Evolutionary conservation across 2,329 filamentous ascomycete species (phyloP).

Genomic region (Fusarium sp.): DNA sequence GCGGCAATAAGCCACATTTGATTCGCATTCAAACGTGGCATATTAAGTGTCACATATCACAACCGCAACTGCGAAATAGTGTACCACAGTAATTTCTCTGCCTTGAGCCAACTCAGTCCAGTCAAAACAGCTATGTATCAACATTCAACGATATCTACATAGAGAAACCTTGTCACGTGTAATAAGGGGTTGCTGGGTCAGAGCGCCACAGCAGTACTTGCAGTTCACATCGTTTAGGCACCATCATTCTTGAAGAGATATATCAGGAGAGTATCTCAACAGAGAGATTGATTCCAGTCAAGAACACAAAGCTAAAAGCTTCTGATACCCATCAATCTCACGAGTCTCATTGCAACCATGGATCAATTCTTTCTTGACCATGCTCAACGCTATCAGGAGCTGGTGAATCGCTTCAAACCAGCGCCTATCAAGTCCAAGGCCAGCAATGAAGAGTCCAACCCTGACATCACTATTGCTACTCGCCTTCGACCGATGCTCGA

Average conservation of each 20-base stretch:
- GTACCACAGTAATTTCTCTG: not conserved
- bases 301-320: accelerated
- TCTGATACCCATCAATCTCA: not conserved
- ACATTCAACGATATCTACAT: not conserved
- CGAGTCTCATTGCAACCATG: constrained; percentile 31
- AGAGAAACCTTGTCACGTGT: not conserved
- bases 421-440: constrained; percentile 5
- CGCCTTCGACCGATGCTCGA: constrained; percentile 51
- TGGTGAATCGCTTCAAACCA: constrained; percentile 46
- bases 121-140: no score
- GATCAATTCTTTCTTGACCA: constrained; percentile 49
- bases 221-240: constrained; percentile 27
- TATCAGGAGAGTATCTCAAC: not conserved
- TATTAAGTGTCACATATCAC: not conserved
- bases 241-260: constrained; percentile 3
- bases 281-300: not conserved
- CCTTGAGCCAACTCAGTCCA: not conserved
- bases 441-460: constrained; percentile 9
- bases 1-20: no score
- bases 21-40: not conserved
- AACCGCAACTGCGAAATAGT: not conserved
- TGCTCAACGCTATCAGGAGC: constrained; percentile 41
- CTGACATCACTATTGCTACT: constrained; percentile 51
- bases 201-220: constrained; percentile 13
- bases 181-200: constrained; percentile 29